phyloP scores from a whole-genome alignment of 163 green algal genomes.

The Scenedesmus sp. region DNA sequence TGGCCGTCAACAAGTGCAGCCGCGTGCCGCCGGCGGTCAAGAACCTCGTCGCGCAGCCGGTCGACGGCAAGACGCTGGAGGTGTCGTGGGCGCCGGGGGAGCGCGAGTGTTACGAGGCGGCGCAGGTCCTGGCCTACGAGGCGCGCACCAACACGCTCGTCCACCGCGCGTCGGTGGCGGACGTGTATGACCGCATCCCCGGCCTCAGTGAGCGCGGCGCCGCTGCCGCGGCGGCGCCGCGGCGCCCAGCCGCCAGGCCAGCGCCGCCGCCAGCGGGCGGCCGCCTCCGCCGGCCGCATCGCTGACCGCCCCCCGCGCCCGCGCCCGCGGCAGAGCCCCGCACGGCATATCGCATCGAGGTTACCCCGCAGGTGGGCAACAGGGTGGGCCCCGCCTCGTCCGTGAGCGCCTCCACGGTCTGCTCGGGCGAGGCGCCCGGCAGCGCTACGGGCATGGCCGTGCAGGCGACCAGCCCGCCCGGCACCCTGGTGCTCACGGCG shows the following conservation, averaged over 20 bases:
- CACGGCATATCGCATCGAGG: too few relatives aligned
- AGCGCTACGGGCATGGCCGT: too few relatives aligned
- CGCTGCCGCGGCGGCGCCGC: too few relatives aligned
- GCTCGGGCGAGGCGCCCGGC: too few relatives aligned
- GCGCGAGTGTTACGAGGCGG: neutral
- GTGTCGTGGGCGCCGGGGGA: neutral
- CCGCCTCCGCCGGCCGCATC: too few relatives aligned
- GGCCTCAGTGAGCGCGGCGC: constrained; percentile 8
- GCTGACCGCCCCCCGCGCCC: too few relatives aligned
- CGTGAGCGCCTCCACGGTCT: too few relatives aligned
- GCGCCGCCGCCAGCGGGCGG: too few relatives aligned
- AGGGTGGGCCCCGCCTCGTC: too few relatives aligned
- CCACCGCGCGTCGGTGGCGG: neutral
- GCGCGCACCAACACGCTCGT: neutral
- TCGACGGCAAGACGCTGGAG: constrained; percentile 9
- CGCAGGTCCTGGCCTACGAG: neutral
- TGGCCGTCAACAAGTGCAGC: neutral
- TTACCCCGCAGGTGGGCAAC: too few relatives aligned
- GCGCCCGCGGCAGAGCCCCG: too few relatives aligned
- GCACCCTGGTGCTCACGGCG: neutral
- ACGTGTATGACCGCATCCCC: neutral
- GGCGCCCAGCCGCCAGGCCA: too few relatives aligned
- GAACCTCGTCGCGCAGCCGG: neutral
- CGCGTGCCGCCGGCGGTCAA: neutral
- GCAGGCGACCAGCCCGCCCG: neutral